Percentiles rank a stretch among this genome's conserved stretches.
Conservation (phyloP, 345 rosid genomes). For the Draba incana region DNA sequence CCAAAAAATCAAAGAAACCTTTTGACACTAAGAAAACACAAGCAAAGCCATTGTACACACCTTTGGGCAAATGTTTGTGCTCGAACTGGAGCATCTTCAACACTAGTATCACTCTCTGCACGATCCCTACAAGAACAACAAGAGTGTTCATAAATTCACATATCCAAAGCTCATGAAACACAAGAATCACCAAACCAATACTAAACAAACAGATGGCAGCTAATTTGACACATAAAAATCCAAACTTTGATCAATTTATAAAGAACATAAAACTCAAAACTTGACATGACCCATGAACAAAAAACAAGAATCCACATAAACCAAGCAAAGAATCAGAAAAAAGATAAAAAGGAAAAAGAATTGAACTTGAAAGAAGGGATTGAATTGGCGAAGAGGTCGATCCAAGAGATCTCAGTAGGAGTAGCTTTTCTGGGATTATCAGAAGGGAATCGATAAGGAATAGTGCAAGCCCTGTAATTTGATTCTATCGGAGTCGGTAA, state of each 20-base stretch:
- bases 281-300: constrained; percentile 23
- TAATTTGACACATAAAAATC: no score
- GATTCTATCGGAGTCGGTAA: constrained; percentile 73
- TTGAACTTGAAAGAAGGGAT: constrained; percentile 86
- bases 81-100: constrained; percentile 70
- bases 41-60: constrained; percentile 32
- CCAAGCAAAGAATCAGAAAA: neutral
- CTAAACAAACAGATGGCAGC: no score
- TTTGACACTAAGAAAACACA: neutral
- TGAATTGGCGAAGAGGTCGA: constrained; percentile 83
- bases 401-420: constrained; percentile 89
- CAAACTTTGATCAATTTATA: neutral
- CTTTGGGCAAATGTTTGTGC: constrained; percentile 85
- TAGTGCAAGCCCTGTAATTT: constrained; percentile 86
- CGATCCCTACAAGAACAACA: constrained; percentile 60
- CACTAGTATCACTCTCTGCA: constrained; percentile 77
- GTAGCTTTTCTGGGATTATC: constrained; percentile 84
- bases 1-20: neutral
- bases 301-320: constrained; percentile 10
- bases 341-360: neutral
- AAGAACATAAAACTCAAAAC: constrained; percentile 1
- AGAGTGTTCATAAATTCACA: neutral
- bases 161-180: constrained; percentile 22
- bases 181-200: neutral
- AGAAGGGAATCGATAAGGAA: constrained; percentile 92